Evolutionary conservation across 2,329 filamentous ascomycete genomes (phyloP).

Genomic region (Colletotrichum cordylinicola): DNA sequence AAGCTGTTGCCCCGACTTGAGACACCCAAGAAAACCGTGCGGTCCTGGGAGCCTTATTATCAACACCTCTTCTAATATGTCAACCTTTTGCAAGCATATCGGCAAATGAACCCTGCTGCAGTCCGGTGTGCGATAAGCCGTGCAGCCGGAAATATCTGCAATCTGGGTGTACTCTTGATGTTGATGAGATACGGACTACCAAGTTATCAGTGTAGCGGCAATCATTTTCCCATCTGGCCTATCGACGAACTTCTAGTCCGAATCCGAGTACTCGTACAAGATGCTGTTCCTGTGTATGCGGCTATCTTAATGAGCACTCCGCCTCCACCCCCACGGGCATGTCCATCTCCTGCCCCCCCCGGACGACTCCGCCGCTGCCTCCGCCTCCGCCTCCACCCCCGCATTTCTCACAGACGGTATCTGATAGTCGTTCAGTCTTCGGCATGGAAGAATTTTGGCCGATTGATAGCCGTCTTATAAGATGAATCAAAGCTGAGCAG

Average conservation of each 20-base stretch:
- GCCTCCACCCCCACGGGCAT: neutral
- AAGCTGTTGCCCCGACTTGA: neutral
- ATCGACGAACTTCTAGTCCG: neutral
- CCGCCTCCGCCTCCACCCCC: neutral
- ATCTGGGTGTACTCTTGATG: neutral
- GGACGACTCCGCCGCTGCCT: neutral
- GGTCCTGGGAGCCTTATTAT: neutral
- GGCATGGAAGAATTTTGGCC: neutral
- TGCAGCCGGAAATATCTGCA: neutral
- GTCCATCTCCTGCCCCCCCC: neutral
- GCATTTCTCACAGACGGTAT: neutral
- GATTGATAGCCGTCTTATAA: neutral
- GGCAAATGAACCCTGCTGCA: neutral
- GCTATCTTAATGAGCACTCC: neutral
- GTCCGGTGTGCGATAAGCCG: neutral
- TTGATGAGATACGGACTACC: neutral
- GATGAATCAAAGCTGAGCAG: neutral
- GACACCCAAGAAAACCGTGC: fast-evolving
- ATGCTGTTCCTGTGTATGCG: neutral
- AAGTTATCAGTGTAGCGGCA: neutral
- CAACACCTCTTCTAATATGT: fast-evolving
- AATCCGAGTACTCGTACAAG: neutral
- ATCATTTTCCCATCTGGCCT: neutral
- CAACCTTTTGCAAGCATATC: neutral
- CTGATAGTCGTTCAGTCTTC: neutral